A percentile compares a stretch with the other conserved stretches of the same genome.
Conservation (phyloP, 805 yeast species). For the Spathaspora arborariae region DNA sequence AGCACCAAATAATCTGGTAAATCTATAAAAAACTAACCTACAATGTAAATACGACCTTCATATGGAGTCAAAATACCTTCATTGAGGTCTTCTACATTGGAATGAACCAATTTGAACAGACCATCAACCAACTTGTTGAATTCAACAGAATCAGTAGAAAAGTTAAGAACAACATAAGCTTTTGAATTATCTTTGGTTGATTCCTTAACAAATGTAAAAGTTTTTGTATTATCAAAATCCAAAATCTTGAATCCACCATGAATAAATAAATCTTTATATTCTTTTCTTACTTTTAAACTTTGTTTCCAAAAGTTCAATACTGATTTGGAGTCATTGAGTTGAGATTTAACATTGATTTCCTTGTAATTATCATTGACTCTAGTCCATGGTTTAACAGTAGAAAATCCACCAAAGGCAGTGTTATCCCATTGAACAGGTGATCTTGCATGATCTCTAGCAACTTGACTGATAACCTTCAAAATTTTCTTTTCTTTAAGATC, state of each 20-base stretch:
- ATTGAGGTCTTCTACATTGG: constrained; percentile 23
- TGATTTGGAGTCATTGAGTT: constrained; percentile 43
- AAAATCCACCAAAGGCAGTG: constrained; percentile 44
- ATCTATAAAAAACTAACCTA: constrained; percentile 5
- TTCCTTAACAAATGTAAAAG: constrained; percentile 36
- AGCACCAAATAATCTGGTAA: too few relatives aligned
- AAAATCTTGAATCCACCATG: constrained; percentile 43
- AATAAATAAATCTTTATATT: constrained; percentile 38
- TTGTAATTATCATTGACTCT: constrained; percentile 46
- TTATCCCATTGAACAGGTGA: constrained; percentile 56
- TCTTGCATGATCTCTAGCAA: constrained; percentile 52
- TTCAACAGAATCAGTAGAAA: constrained; percentile 28
- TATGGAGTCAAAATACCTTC: constrained; percentile 34
- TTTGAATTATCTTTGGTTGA: constrained; percentile 14
- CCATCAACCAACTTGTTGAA: constrained; percentile 29
- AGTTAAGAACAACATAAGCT: constrained; percentile 44
- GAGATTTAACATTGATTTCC: constrained; percentile 47
- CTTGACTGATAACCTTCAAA: constrained; percentile 30
- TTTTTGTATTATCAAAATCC: constrained; percentile 40
- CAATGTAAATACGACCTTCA: constrained; percentile 42
- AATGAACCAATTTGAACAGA: constrained; percentile 25
- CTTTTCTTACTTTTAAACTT: constrained; percentile 42
- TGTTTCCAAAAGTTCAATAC: constrained; percentile 44
- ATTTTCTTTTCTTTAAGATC: constrained; percentile 18
- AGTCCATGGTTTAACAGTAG: constrained; percentile 51